Conservation (phyloP, 1,139 yeast genomes). For the Geotrichum reessii region DNA sequence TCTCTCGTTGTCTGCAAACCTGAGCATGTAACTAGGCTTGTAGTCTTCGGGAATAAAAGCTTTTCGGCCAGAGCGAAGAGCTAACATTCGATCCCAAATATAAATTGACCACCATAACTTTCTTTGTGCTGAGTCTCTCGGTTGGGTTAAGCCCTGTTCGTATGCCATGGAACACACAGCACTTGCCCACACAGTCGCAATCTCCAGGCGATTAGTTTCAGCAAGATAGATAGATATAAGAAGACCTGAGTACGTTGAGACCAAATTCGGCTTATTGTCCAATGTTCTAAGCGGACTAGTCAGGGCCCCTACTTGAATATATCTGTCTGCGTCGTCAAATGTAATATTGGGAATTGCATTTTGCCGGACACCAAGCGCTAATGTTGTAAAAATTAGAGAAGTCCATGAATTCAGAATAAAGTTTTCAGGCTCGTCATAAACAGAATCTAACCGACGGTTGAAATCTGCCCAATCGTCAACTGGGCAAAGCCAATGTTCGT, state of each 20-base stretch:
- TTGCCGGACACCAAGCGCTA: slow-evolving; percentile 28
- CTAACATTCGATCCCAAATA: slow-evolving; percentile 22
- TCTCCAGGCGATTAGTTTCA: slow-evolving; percentile 19
- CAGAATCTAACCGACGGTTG: slow-evolving; percentile 17
- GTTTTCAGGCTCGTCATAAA: slow-evolving; percentile 18
- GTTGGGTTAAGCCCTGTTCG: slow-evolving; percentile 18
- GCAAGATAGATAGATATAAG: slow-evolving; percentile 21
- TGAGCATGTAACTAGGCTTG: slow-evolving; percentile 2
- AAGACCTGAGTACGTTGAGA: slow-evolving; percentile 11
- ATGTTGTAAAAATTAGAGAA: slow-evolving; percentile 24
- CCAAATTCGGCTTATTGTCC: neutral
- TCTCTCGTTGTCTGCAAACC: neutral
- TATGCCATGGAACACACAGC: slow-evolving; percentile 19
- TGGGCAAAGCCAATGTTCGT: slow-evolving; percentile 29
- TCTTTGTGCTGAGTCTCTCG: slow-evolving; percentile 10
- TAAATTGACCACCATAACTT: slow-evolving; percentile 22
- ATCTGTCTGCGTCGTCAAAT: neutral
- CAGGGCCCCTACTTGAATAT: neutral
- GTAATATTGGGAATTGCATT: slow-evolving; percentile 12
- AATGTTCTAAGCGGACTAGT: neutral
- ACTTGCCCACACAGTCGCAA: slow-evolving; percentile 23
- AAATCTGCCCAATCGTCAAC: slow-evolving; percentile 27
- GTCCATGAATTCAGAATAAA: slow-evolving; percentile 22
- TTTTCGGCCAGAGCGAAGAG: slow-evolving; percentile 16
- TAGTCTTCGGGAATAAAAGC: slow-evolving; percentile 10